phyloP scores from a whole-genome alignment of 768 basidiomycete genomes.

The Podaxis pistillaris region DNA sequence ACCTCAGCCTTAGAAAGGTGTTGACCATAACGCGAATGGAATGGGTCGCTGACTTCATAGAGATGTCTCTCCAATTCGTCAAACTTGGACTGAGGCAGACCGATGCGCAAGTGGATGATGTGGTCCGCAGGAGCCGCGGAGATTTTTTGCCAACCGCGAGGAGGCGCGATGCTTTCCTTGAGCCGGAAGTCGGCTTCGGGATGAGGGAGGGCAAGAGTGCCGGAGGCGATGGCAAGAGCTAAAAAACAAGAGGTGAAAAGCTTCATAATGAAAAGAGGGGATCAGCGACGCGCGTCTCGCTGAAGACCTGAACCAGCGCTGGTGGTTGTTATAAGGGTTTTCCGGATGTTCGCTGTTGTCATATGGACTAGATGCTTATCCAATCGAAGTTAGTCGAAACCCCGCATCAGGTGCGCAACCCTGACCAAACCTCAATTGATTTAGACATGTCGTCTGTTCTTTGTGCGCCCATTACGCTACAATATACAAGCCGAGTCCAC shows the following conservation, averaged over 20 bases:
- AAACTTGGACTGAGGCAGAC: slow-evolving; percentile 53
- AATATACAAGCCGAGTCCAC: neutral
- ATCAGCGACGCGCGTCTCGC: slow-evolving; percentile 6
- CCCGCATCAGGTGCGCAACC: neutral
- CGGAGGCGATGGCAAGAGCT: slow-evolving; percentile 4
- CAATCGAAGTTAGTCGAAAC: neutral
- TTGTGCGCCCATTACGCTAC: neutral
- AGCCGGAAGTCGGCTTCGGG: slow-evolving; percentile 26
- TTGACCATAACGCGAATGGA: slow-evolving; percentile 51
- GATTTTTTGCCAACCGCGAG: slow-evolving; percentile 42
- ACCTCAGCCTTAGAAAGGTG: slow-evolving; percentile 66
- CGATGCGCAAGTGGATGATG: slow-evolving; percentile 55
- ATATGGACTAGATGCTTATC: neutral
- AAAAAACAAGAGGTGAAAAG: slow-evolving; percentile 12
- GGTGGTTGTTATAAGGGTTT: neutral
- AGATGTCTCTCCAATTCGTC: slow-evolving; percentile 47
- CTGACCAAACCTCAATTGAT: neutral
- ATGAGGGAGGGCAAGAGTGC: slow-evolving; percentile 20
- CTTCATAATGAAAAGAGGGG: slow-evolving; percentile 9
- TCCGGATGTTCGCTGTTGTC: neutral
- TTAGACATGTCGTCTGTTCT: neutral
- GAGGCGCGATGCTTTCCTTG: slow-evolving; percentile 45
- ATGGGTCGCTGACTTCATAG: slow-evolving; percentile 58
- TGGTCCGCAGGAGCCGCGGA: slow-evolving; percentile 40
- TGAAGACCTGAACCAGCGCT: neutral